Evolutionary conservation across 495 filamentous ascomycete genomes (phyloP), one percentile per base, ranked within the genome.

Genomic region (Penicillium cosmopolitanum): DNA sequence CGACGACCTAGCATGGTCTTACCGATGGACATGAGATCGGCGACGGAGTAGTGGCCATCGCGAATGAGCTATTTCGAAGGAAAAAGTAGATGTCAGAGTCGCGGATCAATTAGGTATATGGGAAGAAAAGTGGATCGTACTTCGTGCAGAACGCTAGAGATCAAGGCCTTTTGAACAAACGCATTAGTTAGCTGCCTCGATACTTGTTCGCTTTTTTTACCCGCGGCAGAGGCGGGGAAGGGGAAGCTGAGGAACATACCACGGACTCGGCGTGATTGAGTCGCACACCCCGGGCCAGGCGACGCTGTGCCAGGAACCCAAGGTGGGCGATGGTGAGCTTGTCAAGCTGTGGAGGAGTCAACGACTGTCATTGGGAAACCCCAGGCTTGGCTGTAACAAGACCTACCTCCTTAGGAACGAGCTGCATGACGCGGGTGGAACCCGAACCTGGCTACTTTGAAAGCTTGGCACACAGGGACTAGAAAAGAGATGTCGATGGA

Each of bases 291-390:
- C 95, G 82, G 46, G 95, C 95, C 40, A 98, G 87, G 54, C 95
- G 86, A 42, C 86, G 82, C 79, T 98, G 95, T 56, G 95, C 95
- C 55, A 97, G 82, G 58, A 89, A 82, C 52, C 96, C 95, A 50
- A 96, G 76, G 68, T 97, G 93, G 31, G 93, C 93, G 71, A 96
- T 94, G 66, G 87, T 82, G 76, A 98, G 91, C 85, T 98, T 98
- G 81, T 98, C 95, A 64, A 98, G 79, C 96, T 98, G 63, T 50
- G 47, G 43, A 50, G 16, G 36, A 56, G 51, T 59, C 44, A 53
- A 31, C 43, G 56, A 50, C 36, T 36, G 36, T 21, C 40, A 31
- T 12, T 43, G 40, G 40, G 10, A 25, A 48, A 48, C 38, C 28
- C 51, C 23, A 43, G 50, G 34, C 40, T 53, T 46, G 59, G 58